Evolutionary conservation across 352 stramenopile species (phyloP).

Genomic region (Blastocystis sp.): DNA sequence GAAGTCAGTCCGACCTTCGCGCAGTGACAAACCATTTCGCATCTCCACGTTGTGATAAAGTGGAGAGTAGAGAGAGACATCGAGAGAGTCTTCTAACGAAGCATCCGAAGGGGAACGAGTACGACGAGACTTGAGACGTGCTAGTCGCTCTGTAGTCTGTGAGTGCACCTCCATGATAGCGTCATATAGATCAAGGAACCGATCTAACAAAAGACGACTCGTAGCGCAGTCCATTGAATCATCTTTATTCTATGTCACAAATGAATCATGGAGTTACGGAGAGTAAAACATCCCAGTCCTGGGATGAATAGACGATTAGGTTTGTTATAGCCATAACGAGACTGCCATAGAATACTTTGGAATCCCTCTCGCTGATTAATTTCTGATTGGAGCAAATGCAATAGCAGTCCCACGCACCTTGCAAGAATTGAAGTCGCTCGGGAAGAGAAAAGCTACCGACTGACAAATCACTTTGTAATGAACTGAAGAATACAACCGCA

Average conservation of each 20-base stretch:
- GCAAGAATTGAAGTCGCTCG: neutral
- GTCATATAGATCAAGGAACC: neutral
- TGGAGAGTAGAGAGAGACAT: neutral
- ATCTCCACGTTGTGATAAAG: neutral
- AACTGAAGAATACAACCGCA: neutral
- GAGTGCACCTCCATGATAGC: neutral
- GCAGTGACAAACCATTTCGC: neutral
- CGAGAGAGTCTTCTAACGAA: neutral
- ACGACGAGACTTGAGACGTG: neutral
- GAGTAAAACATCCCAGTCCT: neutral
- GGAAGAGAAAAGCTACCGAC: neutral
- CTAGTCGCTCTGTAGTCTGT: neutral
- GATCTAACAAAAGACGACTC: neutral
- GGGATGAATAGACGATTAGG: neutral
- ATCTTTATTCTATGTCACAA: neutral
- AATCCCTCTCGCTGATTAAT: neutral
- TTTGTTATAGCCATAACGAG: conserved; percentile 20
- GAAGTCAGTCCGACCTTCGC: neutral
- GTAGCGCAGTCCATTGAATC: neutral
- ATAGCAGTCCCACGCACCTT: neutral
- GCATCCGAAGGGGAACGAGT: neutral
- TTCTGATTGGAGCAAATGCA: neutral
- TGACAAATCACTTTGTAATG: neutral
- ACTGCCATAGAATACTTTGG: conserved; percentile 24
- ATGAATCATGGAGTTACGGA: neutral